Evolutionary conservation across 2,329 filamentous ascomycete species (phyloP), one percentile per base, ranked within the genome.

Genomic region (Beauveria caledonica): DNA sequence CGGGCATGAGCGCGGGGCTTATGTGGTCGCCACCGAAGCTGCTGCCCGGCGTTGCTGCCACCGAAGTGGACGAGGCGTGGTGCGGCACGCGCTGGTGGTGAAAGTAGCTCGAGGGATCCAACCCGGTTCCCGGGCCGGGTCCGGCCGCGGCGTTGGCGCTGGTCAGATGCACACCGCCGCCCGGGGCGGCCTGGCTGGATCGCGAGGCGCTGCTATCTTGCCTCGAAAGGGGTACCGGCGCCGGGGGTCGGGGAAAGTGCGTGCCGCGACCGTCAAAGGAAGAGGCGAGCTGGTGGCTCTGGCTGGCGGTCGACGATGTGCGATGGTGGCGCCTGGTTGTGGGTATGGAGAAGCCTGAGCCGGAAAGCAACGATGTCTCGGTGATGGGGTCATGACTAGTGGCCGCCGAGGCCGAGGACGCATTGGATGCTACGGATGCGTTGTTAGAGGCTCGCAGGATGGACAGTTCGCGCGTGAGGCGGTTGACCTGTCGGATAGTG

Each of bases 391-490:
- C 81, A 65, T 78, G 74, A 42, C 74, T 76, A 19, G 79, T 78
- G 59, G 78, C 78, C 29, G 82, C 77, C 1, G 82, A 85, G 3
- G 80, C 79, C 0, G 84, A 87, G 3, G 85, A 87, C n/a, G 83
- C 72, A 68, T 86, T 87, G 49, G 85, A 87, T 5, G 79, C 83
- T 33, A 86, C 84, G 0, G 85, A 87, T 7, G 84, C 84, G 68
- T 87, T 87, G 62, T 87, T 84, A 25, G 83, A 82, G 33, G 83
- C 81, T 59, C 92, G 89, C n/a, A 97, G 85, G 57, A 91, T 80
- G 17, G 88, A 87, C 40, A 97, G 85, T 72, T 97, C 93, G 61
- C 93, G 88, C 0, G 90, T 96, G 36, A 97, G 81, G 39, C 93
- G 90, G 76, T 97, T 97, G 63, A 97, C 90, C 90, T 93, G 69